Evolutionary conservation across 1,284 basidiomycete species (phyloP).

Genomic region (Leccinum pallidistipes): DNA sequence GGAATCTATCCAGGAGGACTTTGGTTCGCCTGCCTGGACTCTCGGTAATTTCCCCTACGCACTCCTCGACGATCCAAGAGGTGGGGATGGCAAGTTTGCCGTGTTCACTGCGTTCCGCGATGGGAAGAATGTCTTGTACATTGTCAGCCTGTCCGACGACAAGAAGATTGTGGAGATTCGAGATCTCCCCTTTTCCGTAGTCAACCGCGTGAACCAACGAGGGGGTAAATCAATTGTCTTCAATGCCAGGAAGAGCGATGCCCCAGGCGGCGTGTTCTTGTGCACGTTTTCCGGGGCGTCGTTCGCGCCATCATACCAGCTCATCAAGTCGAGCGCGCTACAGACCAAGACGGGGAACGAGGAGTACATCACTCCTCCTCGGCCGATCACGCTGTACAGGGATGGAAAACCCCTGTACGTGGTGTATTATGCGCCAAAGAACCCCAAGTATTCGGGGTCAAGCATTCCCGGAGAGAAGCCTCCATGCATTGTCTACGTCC

Average conservation of each 20-base stretch:
- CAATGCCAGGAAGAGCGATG: slow-evolving; percentile 24
- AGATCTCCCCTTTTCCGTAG: slow-evolving; percentile 48
- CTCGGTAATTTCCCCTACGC: slow-evolving; percentile 53
- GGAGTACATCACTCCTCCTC: slow-evolving; percentile 28
- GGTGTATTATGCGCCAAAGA: slow-evolving; percentile 33
- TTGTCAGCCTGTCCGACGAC: slow-evolving; percentile 42
- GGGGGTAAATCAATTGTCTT: slow-evolving; percentile 30
- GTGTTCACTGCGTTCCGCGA: slow-evolving; percentile 50
- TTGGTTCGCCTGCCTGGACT: slow-evolving; percentile 54
- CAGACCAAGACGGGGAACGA: slow-evolving; percentile 16
- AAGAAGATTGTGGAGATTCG: slow-evolving; percentile 30
- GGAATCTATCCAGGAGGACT: slow-evolving; percentile 52
- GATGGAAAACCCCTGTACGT: slow-evolving; percentile 25
- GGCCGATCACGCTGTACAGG: slow-evolving; percentile 27
- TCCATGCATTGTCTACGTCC: slow-evolving; percentile 30
- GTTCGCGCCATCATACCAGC: slow-evolving; percentile 23
- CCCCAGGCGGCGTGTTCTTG: slow-evolving; percentile 28
- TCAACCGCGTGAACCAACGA: slow-evolving; percentile 43
- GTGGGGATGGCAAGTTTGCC: slow-evolving; percentile 34
- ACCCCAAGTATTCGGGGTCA: slow-evolving; percentile 32
- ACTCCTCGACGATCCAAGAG: slow-evolving; percentile 37
- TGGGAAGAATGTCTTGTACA: slow-evolving; percentile 52
- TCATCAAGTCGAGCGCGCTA: slow-evolving; percentile 23
- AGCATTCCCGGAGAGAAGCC: slow-evolving; percentile 30
- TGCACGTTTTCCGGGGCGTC: slow-evolving; percentile 23